Base-by-base conservation (phyloP, 73 alveolate genomes). In the Durusdinium trenchii region DNA sequence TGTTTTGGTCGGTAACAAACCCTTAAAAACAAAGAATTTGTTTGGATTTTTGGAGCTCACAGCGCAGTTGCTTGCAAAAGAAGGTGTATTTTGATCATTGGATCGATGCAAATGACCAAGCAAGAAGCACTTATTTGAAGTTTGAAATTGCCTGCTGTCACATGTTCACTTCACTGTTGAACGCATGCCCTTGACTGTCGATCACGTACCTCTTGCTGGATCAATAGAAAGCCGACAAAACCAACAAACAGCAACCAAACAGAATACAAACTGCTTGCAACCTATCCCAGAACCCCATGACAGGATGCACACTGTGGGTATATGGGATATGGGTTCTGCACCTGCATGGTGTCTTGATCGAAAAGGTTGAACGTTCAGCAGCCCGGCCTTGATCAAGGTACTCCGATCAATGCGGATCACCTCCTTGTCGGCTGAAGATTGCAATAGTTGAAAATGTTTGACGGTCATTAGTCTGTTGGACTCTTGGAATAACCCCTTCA, bases 371-470 rank as follows among this genome's bases (percentile, higher is more conserved):
- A 16, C 69, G 32, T 12, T 23, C 23, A 23, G n/a, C 50, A 76
- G 30, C 3, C 0, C 42, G 69, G 47, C 96, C 96, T 90, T 90
- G 85, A 86, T 90, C 96, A 90, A 52, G 18, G 96, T 90, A 36
- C 86, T 60, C 23, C 96, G 96, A 67, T 90, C 96, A 6, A 90
- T 42, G 35, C 96, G 57, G 69, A 90, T 64, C 50, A 90, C 75
- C 47, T 90, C 96, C 95, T 87, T 6, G 54, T 83, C 42, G 30
- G 30, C 12, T 23, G 69, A 57, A 57, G 23, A 16, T 57, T n/a
- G n/a, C n/a, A n/a, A 57, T 16, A 23, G 23, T 57, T 12, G 32
- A 16, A 23, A 57, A 57, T 12, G 12, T 16, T 57, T 16, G 69
- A 16, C 12, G 32, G 12, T 57, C 69, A 12, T 12, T 57, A 23